Base-by-base conservation (phyloP, 441 rosid genomes). In the Aquilaria agallochum region DNA sequence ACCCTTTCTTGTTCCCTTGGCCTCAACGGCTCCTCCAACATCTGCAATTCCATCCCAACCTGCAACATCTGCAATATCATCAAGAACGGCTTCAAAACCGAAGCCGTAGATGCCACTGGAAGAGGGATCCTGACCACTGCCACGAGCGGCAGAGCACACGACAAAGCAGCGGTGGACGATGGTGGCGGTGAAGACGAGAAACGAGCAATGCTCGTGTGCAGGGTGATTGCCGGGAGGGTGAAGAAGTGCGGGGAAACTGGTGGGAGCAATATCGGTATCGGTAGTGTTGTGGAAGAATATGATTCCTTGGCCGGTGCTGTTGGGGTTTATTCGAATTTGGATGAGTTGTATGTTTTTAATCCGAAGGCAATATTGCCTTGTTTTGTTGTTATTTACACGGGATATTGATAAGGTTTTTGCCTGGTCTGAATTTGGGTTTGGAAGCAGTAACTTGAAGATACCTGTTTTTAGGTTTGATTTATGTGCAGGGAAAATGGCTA, bases 161-260 rank as follows among this genome's bases (percentile, higher is more conserved):
- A 89, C 55, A 68, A 65, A 34, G 84, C 86, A 2, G 63, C 45
- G 11, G 42, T 56, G 47, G 77, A 55, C 15, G 80, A 54, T 2
- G 64, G 59, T 0, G 54, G 47, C 11, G 73, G 62, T 2, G 69
- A 20, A 13, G 51, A 70, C 34, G 81, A 69, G 0, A 77, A 68
- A 60, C 75, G 87, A 75, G 92, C 90, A 14, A 89, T 89, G 96
- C 77, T 89, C 67, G 96, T 84, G 3, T 86, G 96, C 31, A 71
- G 96, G 63, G 92, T 89, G 13, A 84, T 89, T 44, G 90, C 96
- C 0, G 92, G 96, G 62, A 79, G 86, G 65, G 96, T 89, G 67
- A 86, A 80, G 79, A 80, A 79, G 78, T 62, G 62, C 40, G 40
- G 34, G 64, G 87, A 71, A 32, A 36, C 6, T 36, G 42, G 42